These are phyloP conservation scores for Tothia fuscella DNA, from an alignment of 2,329 filamentous ascomycete species.

Conservation along the genomic window DNA sequence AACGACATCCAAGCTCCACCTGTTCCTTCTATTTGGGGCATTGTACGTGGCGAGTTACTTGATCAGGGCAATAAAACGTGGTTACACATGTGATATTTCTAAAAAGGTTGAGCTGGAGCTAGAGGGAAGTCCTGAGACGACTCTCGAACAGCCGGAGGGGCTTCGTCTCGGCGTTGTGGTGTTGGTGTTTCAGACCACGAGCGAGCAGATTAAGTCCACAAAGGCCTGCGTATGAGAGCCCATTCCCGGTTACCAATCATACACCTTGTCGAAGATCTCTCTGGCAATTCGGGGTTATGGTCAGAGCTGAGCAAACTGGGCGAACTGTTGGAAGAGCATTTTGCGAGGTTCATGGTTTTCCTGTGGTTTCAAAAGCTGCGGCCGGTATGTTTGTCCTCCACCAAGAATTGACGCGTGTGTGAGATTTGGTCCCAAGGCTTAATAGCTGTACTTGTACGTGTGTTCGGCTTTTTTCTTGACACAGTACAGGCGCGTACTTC, in stretches of 20 bases:
- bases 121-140: not conserved
- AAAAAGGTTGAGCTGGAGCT: not conserved
- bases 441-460: too few relatives aligned
- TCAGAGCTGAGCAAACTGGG: too few relatives aligned
- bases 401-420: too few relatives aligned
- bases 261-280: too few relatives aligned
- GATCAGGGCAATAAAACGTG: slow-evolving; percentile 2
- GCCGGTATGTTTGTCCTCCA: too few relatives aligned
- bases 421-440: too few relatives aligned
- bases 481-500: too few relatives aligned
- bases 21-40: slow-evolving; percentile 1
- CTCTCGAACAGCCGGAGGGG: slow-evolving; percentile 4
- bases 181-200: slow-evolving; percentile 5
- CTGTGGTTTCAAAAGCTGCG: too few relatives aligned
- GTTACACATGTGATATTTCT: slow-evolving; percentile 2
- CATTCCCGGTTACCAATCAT: slow-evolving; percentile 7
- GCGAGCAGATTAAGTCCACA: not conserved
- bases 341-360: too few relatives aligned
- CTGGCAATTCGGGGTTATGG: too few relatives aligned
- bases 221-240: slow-evolving; percentile 1
- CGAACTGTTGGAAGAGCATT: too few relatives aligned
- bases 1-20: not conserved
- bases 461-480: too few relatives aligned
- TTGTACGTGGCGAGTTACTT: not conserved
- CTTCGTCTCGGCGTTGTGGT: slow-evolving; percentile 3